Evolutionary conservation across 257 asterid genomes (phyloP).

Genomic region (Nicotiana paniculata): DNA sequence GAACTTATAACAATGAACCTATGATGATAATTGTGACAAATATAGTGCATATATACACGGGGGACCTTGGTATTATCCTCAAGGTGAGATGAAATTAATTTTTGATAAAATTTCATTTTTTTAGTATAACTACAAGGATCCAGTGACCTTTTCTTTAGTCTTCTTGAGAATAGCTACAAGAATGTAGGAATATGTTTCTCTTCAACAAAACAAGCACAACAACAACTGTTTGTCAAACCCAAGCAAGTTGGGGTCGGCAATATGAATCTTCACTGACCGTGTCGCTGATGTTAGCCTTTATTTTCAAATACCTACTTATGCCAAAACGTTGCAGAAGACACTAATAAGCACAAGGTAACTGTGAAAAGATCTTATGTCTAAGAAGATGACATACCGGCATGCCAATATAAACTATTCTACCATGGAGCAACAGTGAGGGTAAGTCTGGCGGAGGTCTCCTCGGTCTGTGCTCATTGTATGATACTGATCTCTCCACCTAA

Average conservation of each 20-base stretch:
- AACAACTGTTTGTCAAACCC: too few species aligned
- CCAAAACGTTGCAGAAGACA: neutral
- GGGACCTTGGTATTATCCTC: neutral
- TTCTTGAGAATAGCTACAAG: neutral
- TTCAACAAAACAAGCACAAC: neutral
- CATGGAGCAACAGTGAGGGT: constrained; percentile 70
- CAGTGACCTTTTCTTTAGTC: neutral
- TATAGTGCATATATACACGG: neutral
- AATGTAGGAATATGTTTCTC: neutral
- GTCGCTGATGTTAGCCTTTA: neutral
- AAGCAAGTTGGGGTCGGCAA: too few species aligned
- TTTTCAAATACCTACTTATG: neutral
- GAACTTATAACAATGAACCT: neutral
- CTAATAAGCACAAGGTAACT: neutral
- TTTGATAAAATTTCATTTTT: neutral
- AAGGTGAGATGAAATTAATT: neutral
- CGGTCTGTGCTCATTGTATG: constrained; percentile 66
- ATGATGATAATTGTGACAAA: neutral
- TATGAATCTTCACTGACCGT: too few species aligned
- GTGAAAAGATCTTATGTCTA: neutral
- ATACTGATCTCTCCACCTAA: constrained; percentile 79
- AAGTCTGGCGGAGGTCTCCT: constrained; percentile 87
- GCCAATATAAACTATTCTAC: constrained; percentile 85
- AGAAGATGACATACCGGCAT: constrained; percentile 56
- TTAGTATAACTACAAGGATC: neutral